Evolutionary conservation across 148 eudicot genomes (phyloP).

Genomic region (Pouteria glomerata): DNA sequence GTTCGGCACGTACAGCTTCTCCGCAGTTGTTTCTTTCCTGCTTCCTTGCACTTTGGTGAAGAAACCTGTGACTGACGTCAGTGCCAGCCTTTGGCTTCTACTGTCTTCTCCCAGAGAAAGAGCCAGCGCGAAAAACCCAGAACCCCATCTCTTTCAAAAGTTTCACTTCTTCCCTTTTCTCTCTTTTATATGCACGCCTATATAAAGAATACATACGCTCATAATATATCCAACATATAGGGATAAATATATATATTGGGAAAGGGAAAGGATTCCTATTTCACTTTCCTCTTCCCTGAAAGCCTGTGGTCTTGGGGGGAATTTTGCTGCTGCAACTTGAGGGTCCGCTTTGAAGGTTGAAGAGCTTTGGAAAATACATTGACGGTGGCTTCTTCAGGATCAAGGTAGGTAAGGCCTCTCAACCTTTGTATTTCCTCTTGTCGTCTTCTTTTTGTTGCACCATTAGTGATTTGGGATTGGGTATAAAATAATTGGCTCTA

Average conservation of each 20-base stretch:
- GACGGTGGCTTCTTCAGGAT: conserved; percentile 13
- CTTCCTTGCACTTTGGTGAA: conserved; percentile 8
- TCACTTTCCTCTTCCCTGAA: conserved; percentile 12
- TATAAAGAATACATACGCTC: no score
- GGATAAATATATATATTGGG: not conserved
- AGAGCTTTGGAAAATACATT: conserved; percentile 2
- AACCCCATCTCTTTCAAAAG: not conserved
- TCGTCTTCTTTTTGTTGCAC: conserved; percentile 7
- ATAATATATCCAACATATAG: no score
- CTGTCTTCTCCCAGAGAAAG: not conserved
- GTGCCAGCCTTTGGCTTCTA: not conserved
- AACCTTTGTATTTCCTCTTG: not conserved
- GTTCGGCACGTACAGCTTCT: conserved; percentile 3
- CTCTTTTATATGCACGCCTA: not conserved
- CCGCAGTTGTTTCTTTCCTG: not conserved
- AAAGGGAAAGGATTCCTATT: not conserved
- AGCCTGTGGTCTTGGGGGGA: conserved; percentile 6
- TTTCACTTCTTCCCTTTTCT: not conserved
- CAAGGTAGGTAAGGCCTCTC: conserved; percentile 18
- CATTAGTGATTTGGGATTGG: conserved; percentile 8
- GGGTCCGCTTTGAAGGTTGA: not conserved
- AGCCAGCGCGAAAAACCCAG: not conserved
- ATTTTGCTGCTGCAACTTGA: conserved; percentile 13
- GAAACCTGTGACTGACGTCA: not conserved
- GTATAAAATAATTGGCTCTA: no score